These are phyloP conservation scores for Colletotrichum orbiculare DNA, from an alignment of 2,329 filamentous ascomycete species.

Conservation along the genomic window DNA sequence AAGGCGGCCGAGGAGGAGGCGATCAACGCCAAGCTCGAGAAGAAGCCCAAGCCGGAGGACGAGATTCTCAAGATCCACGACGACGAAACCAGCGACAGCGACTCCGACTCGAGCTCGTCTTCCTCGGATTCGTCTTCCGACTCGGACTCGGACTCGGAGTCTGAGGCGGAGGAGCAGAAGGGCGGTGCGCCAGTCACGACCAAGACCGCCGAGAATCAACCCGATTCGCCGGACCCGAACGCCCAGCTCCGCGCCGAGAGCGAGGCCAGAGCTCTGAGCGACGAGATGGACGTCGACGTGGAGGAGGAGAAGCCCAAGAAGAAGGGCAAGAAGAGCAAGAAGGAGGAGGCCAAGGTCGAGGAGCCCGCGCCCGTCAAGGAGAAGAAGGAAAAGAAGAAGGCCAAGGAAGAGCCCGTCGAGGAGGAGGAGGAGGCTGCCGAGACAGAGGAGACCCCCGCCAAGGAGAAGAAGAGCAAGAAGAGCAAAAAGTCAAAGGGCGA, in stretches of 20 bases:
- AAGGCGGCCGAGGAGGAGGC: constrained; percentile 42
- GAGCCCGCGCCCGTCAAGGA: constrained; percentile 35
- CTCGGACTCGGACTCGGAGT: constrained; percentile 31
- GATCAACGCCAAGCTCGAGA: constrained; percentile 35
- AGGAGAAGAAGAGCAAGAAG: constrained; percentile 18
- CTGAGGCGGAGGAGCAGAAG: constrained; percentile 38
- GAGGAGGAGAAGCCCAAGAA: constrained; percentile 35
- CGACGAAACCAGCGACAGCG: constrained; percentile 37
- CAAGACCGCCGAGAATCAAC: constrained; percentile 41
- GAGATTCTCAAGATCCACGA: constrained; percentile 35
- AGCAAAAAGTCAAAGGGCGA: constrained; percentile 39
- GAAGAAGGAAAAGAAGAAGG: constrained; percentile 44
- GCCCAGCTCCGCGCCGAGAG: constrained; percentile 37
- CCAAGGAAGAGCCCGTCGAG: constrained; percentile 33
- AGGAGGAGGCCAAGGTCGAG: constrained; percentile 30
- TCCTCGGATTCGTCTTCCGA: constrained; percentile 35
- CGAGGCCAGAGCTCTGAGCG: constrained; percentile 21
- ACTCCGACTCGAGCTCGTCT: constrained; percentile 37
- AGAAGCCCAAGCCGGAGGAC: constrained; percentile 30
- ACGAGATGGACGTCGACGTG: constrained; percentile 44
- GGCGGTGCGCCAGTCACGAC: constrained; percentile 36
- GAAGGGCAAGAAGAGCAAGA: constrained; percentile 30
- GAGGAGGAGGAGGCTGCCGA: constrained; percentile 30
- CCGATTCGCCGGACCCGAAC: constrained; percentile 34
- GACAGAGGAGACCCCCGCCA: constrained; percentile 33